A percentile compares a stretch with the other conserved stretches of the same genome.
Evolutionary conservation across 257 asterid genomes (phyloP).

Genomic region (Orobanche coerulescens): DNA sequence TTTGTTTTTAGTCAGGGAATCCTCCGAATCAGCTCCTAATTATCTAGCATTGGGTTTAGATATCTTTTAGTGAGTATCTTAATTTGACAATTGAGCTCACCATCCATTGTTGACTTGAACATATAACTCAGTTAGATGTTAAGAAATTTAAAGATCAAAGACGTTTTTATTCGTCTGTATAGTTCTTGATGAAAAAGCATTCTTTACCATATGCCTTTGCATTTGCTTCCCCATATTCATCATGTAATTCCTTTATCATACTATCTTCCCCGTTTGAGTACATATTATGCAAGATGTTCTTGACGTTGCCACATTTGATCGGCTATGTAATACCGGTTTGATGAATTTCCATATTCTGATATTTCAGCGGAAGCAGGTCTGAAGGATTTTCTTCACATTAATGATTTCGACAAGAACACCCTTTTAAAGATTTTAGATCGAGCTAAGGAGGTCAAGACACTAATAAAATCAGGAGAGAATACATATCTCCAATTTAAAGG

Average conservation of each 20-base stretch:
- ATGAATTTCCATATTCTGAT: not conserved
- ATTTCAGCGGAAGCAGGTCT: constrained; percentile 60
- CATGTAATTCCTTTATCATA: too few species aligned
- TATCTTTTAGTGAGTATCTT: too few species aligned
- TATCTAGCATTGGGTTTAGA: not conserved
- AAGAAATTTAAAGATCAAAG: too few species aligned
- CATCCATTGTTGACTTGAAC: too few species aligned
- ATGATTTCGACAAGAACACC: constrained; percentile 74
- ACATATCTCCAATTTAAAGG: constrained; percentile 89
- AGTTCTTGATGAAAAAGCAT: too few species aligned
- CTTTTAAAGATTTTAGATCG: constrained; percentile 64
- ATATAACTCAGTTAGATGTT: too few species aligned
- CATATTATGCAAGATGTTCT: not conserved
- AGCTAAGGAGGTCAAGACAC: constrained; percentile 82
- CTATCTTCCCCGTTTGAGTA: not conserved
- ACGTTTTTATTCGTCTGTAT: too few species aligned
- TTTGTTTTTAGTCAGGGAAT: too few species aligned
- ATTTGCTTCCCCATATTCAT: too few species aligned
- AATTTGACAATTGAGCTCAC: too few species aligned
- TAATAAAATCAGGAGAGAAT: constrained; percentile 78
- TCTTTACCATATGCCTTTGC: too few species aligned
- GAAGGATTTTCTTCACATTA: constrained; percentile 77
- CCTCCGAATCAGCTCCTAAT: not conserved
- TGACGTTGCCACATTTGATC: not conserved
- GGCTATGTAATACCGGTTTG: not conserved